Evolutionary conservation across 805 yeast genomes (phyloP).

Genomic region (Ogataea trehalophila): DNA sequence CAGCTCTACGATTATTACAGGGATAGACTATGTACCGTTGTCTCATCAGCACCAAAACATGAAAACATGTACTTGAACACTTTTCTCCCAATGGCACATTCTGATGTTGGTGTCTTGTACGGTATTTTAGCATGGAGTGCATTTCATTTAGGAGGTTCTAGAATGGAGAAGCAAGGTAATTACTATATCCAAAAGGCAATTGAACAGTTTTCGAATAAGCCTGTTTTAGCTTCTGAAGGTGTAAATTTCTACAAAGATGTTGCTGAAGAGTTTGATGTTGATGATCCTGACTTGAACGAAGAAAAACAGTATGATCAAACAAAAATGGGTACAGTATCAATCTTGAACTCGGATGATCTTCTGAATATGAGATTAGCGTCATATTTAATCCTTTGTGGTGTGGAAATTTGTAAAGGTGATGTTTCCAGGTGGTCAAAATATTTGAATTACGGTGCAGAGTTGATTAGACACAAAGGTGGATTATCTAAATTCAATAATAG

Average conservation of each 20-base stretch:
- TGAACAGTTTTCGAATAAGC: slow-evolving; percentile 34
- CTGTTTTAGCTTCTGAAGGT: slow-evolving; percentile 22
- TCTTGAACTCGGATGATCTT: slow-evolving; percentile 27
- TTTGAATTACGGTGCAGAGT: slow-evolving; percentile 58
- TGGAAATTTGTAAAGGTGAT: slow-evolving; percentile 80
- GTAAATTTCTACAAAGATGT: slow-evolving; percentile 17
- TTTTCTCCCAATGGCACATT: slow-evolving; percentile 51
- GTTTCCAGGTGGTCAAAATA: slow-evolving; percentile 69
- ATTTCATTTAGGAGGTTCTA: slow-evolving; percentile 41
- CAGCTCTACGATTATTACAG: slow-evolving; percentile 46
- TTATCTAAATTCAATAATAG: slow-evolving; percentile 43
- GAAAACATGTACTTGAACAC: slow-evolving; percentile 49
- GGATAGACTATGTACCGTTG: slow-evolving; percentile 37
- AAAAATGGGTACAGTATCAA: slow-evolving; percentile 2
- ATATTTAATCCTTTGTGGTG: slow-evolving; percentile 65
- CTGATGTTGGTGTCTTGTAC: slow-evolving; percentile 45
- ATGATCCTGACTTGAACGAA: slow-evolving; percentile 15
- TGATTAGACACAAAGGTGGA: slow-evolving; percentile 62
- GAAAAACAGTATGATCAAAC: slow-evolving; percentile 6
- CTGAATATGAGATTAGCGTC: slow-evolving; percentile 53
- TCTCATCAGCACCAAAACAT: slow-evolving; percentile 45
- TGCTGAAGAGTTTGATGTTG: slow-evolving; percentile 21
- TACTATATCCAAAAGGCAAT: slow-evolving; percentile 45
- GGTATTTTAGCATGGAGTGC: slow-evolving; percentile 54
- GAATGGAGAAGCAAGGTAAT: slow-evolving; percentile 43